phyloP scores from a whole-genome alignment of 805 yeast genomes.

The Nakazawaea wyomingensis region DNA sequence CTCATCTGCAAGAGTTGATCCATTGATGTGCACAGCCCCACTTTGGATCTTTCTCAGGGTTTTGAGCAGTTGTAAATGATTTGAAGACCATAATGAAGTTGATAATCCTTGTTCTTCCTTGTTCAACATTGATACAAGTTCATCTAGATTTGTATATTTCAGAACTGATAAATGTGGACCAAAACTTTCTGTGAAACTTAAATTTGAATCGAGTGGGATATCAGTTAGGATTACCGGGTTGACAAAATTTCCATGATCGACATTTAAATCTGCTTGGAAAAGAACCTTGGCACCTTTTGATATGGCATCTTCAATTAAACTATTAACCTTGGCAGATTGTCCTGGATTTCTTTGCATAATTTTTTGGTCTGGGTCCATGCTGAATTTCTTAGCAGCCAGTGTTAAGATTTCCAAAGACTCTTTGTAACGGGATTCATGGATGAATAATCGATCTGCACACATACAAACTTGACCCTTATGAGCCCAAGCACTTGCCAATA shows the following conservation, averaged over 20 bases:
- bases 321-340: constrained; percentile 20
- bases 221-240: constrained; percentile 30
- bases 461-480: constrained; percentile 46
- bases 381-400: constrained; percentile 14
- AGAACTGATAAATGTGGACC: constrained; percentile 36
- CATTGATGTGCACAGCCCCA: constrained; percentile 35
- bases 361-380: constrained; percentile 16
- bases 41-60: constrained; percentile 30
- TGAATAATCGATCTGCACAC: constrained; percentile 35
- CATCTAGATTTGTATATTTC: constrained; percentile 20
- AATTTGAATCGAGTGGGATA: constrained; percentile 26
- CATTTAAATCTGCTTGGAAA: constrained; percentile 17
- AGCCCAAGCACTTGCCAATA: constrained; percentile 32
- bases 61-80: constrained; percentile 29
- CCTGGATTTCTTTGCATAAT: constrained; percentile 27
- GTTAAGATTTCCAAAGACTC: constrained; percentile 21
- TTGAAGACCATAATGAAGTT: constrained; percentile 35
- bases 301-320: constrained; percentile 32
- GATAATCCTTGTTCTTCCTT: constrained; percentile 32
- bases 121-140: constrained; percentile 24
- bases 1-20: constrained; percentile 23
- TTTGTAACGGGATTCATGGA: constrained; percentile 31
- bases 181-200: constrained; percentile 32
- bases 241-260: constrained; percentile 6
- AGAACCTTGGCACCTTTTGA: constrained; percentile 31